Base-by-base conservation (phyloP, 164 flowering plant species). In the Tetrastigma voinierianum region DNA sequence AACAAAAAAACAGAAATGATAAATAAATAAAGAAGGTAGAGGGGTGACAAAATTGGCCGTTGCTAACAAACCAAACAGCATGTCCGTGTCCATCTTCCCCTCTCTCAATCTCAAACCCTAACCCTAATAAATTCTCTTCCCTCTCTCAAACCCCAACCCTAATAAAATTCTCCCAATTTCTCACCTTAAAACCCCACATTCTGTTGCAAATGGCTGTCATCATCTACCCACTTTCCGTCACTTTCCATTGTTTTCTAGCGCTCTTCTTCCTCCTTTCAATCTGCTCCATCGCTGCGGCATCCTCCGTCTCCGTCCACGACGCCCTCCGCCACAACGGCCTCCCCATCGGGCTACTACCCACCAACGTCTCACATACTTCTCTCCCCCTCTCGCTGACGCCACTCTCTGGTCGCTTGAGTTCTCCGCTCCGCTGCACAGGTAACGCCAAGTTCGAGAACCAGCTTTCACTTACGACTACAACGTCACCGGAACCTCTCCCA, bases 291-390 rank as follows among this genome's bases (percentile, higher is more conserved):
- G 17, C 68, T 44, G 10, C 51, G 9, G 0, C 55, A 1, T n/a
- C 61, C 8, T 44, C 77, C 4, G 12, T 74, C 9, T 67, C 86
- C 18, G 71, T 84, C 58, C 76, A 84, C 66, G 79, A 81, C 10
- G 48, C 71, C 64, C 81, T 85, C 21, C 55, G 59, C 17, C 56
- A 51, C 48, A 40, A 83, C 40, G 85, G 84, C 55, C 83, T 86
- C 12, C 90, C 90, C 4, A 68, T 74, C 13, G 88, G 90, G 10
- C 67, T 86, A 21, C 57, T 86, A 46, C 90, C 90, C 4, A 78
- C 77, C 65, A 76, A 78, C 55, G 71, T 86, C 14, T 76, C 54
- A 72, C n/a, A n/a, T n/a, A 80, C 4, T 84, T 71, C 59, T 61
- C 75, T 71, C 59, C 59, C 75, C 1, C 0, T 82, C n/a, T n/a